These are phyloP conservation scores for Capsicum chinense DNA, from an alignment of 257 asterid species.

Conservation along the genomic window DNA sequence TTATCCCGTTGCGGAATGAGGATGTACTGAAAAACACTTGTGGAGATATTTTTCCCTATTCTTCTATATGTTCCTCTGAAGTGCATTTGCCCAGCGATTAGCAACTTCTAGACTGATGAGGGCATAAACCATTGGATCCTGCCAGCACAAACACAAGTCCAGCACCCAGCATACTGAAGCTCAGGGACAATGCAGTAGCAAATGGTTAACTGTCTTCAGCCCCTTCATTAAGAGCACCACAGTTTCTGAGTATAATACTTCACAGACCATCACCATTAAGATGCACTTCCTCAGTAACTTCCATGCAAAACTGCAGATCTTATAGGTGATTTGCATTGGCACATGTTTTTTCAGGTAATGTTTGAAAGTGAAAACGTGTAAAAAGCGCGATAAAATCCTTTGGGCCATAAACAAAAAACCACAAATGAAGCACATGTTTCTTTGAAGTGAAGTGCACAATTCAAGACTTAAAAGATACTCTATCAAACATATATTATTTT, in stretches of 20 bases:
- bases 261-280: background rate
- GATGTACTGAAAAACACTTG: too few relatives aligned
- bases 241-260: background rate
- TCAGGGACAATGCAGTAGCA: background rate
- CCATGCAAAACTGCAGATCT: background rate
- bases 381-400: background rate
- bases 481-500: too few relatives aligned
- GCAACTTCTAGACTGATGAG: too few relatives aligned
- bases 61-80: too few relatives aligned
- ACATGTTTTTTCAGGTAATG: background rate
- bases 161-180: background rate
- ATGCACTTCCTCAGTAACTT: background rate
- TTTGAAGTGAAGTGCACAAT: too few relatives aligned
- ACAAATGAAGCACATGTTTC: too few relatives aligned
- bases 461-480: too few relatives aligned
- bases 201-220: background rate
- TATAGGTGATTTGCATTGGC: background rate
- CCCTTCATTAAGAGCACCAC: background rate
- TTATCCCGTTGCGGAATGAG: too few relatives aligned
- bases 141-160: background rate
- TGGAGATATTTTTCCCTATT: too few relatives aligned
- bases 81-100: too few relatives aligned
- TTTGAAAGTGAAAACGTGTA: background rate
- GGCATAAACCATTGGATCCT: background rate
- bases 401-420: too few relatives aligned